Conservation (phyloP, 495 filamentous ascomycete genomes). For the Penicillium samsonianum region DNA sequence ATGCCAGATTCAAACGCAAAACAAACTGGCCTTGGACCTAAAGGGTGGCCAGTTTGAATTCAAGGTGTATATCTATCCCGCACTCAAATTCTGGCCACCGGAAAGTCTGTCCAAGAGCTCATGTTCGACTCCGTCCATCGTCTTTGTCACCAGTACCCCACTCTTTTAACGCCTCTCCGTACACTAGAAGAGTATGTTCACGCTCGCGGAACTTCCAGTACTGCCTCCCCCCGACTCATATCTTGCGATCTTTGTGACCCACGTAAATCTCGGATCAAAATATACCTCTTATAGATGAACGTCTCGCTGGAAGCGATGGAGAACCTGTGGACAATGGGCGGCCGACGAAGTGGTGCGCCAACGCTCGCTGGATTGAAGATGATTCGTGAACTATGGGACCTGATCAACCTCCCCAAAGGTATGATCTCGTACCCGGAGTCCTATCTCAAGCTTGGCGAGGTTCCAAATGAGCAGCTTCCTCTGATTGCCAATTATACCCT, state of each 20-base stretch:
- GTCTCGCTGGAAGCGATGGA: slow-evolving; percentile 7
- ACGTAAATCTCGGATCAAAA: slow-evolving; percentile 15
- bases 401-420: slow-evolving; percentile 1
- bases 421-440: background rate
- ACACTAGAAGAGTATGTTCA: slow-evolving; percentile 13
- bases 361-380: slow-evolving; percentile 5
- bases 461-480: slow-evolving; percentile 11
- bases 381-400: slow-evolving; percentile 17
- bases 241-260: slow-evolving; percentile 21
- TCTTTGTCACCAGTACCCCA: background rate
- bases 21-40: slow-evolving; percentile 18
- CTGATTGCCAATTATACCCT: slow-evolving; percentile 20
- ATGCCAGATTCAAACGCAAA: slow-evolving; percentile 16
- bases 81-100: slow-evolving; percentile 8
- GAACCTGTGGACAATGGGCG: slow-evolving; percentile 20
- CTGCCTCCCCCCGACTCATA: slow-evolving; percentile 6
- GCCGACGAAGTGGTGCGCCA: background rate
- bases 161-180: background rate
- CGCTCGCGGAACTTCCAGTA: slow-evolving; percentile 10
- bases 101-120: slow-evolving; percentile 10
- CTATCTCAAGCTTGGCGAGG: background rate
- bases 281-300: slow-evolving; percentile 15
- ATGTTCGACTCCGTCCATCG: slow-evolving; percentile 6
- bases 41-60: background rate
- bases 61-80: slow-evolving; percentile 19